phyloP scores from a whole-genome alignment of 164 flowering plant species.

The Akebia trifoliata region DNA sequence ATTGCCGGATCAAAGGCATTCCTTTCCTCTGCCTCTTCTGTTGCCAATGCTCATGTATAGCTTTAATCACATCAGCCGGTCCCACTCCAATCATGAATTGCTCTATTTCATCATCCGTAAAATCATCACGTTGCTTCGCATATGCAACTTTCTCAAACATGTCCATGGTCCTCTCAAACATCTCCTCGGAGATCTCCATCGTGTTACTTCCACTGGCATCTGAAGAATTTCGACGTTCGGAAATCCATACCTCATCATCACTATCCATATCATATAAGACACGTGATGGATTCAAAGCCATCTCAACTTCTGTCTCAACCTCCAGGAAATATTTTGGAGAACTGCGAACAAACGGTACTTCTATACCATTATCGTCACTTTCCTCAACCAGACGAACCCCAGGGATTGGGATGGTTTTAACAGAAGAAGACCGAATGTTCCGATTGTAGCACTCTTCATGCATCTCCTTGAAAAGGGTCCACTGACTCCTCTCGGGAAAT shows the following conservation, averaged over 20 bases:
- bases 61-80: constrained; percentile 39
- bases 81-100: constrained; percentile 50
- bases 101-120: constrained; percentile 60
- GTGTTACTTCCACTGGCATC: constrained; percentile 15
- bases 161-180: constrained; percentile 83
- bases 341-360: constrained; percentile 47
- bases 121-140: constrained; percentile 50
- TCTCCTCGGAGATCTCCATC: constrained; percentile 50
- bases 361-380: constrained; percentile 45
- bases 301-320: constrained; percentile 73
- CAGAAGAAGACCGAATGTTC: constrained; percentile 74
- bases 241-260: constrained; percentile 84
- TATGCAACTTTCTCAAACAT: constrained; percentile 83
- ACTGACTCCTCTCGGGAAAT: constrained; percentile 82
- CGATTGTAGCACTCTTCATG: constrained; percentile 90
- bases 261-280: constrained; percentile 97
- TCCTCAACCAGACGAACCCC: constrained; percentile 80
- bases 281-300: constrained; percentile 77
- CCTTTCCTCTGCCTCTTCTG: constrained; percentile 69
- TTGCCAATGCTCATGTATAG: constrained; percentile 67
- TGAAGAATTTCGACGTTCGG: constrained; percentile 24
- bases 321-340: constrained; percentile 61
- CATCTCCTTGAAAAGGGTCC: constrained; percentile 90
- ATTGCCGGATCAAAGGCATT: constrained; percentile 85
- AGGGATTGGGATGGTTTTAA: constrained; percentile 92